These are phyloP conservation scores for Peronospora tabacina DNA, from an alignment of 352 stramenopile species.

Conservation along the genomic window DNA sequence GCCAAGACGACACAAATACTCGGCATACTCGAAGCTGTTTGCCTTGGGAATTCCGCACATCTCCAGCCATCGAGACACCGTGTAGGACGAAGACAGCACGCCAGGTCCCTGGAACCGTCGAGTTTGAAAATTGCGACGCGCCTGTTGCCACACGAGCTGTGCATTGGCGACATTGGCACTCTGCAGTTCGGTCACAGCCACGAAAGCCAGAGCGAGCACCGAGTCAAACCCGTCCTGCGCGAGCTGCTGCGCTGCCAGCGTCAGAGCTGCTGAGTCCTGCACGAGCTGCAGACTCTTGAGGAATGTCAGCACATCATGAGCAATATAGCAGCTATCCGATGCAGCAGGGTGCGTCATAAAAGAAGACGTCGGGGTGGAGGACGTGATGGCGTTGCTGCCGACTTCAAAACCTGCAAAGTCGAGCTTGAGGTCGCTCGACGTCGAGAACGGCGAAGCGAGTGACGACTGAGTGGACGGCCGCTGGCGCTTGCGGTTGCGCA, in stretches of 20 bases:
- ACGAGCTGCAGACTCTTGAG: conserved; percentile 44
- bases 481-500: conserved; percentile 36
- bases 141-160: conserved; percentile 38
- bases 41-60: conserved; percentile 43
- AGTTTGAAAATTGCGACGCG: conserved; percentile 37
- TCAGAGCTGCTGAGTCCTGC: conserved; percentile 27
- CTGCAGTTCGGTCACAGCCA: conserved; percentile 38
- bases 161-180: conserved; percentile 44
- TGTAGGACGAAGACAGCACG: conserved; percentile 30
- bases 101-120: conserved; percentile 36
- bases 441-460: conserved; percentile 16
- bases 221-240: conserved; percentile 56
- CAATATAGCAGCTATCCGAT: conserved; percentile 1
- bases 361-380: conserved; percentile 12
- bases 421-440: conserved; percentile 52
- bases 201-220: conserved; percentile 45
- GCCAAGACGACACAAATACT: conserved; percentile 46
- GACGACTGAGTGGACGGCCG: conserved; percentile 15
- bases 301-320: conserved; percentile 39
- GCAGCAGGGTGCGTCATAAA: conserved; percentile 13
- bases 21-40: conserved; percentile 45
- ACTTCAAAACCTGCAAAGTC: conserved; percentile 51
- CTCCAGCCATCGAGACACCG: conserved; percentile 57
- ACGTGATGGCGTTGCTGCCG: conserved; percentile 13
- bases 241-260: conserved; percentile 31